Evolutionary conservation across 148 eudicot genomes (phyloP).

Genomic region (Linanthus parryae): DNA sequence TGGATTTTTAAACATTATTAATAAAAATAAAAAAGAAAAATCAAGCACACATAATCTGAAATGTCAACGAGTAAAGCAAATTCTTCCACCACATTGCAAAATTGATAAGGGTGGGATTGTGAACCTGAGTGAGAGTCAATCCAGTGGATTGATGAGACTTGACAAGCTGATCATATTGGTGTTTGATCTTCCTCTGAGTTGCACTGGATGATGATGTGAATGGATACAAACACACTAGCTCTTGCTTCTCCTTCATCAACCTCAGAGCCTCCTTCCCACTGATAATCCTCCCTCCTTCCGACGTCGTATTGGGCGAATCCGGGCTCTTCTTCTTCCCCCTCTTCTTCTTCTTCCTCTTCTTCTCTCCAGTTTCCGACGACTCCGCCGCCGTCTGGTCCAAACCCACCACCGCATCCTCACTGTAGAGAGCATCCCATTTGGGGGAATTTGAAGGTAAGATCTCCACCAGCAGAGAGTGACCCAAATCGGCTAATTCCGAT

Average conservation of each 20-base stretch:
- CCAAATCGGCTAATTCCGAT: conserved; percentile 23
- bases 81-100: neutral
- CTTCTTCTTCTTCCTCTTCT: conserved; percentile 10
- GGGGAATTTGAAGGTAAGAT: conserved; percentile 42
- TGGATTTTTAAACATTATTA: too few species aligned
- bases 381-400: conserved; percentile 33
- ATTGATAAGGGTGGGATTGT: neutral
- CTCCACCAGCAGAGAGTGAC: conserved; percentile 30
- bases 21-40: too few species aligned
- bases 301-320: too few species aligned
- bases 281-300: too few species aligned
- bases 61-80: neutral
- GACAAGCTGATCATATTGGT: conserved; percentile 66
- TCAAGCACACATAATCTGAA: too few species aligned
- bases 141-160: conserved; percentile 50
- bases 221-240: conserved; percentile 50
- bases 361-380: conserved; percentile 39
- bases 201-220: conserved; percentile 56
- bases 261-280: conserved; percentile 2
- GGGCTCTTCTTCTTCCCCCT: neutral
- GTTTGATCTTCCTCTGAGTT: conserved; percentile 64
- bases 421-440: conserved; percentile 24
- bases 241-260: conserved; percentile 28
- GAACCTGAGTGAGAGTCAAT: conserved; percentile 62
- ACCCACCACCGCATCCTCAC: conserved; percentile 11